Percentiles rank a stretch among this genome's conserved stretches.
These are phyloP conservation scores for Forsythia suspensa DNA, from an alignment of 257 asterid genomes.

Conservation along the genomic window DNA sequence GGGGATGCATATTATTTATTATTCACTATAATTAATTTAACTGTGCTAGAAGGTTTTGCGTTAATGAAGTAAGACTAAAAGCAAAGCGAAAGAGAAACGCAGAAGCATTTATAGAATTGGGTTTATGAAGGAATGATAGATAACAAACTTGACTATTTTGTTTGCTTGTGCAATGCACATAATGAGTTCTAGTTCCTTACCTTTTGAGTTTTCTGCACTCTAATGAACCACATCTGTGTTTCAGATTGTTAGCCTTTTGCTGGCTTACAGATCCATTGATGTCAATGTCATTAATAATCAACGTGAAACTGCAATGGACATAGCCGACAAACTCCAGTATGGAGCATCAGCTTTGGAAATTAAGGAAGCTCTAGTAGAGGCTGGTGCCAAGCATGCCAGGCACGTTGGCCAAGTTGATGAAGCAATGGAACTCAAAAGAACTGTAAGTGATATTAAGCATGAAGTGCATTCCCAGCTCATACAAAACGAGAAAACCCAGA, in stretches of 20 bases:
- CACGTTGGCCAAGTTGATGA: slow-evolving; percentile 63
- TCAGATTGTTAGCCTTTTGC: slow-evolving; percentile 75
- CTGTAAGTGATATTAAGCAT: slow-evolving; percentile 93
- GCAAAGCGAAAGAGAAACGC: background rate
- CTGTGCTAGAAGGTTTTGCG: background rate
- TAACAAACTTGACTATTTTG: background rate
- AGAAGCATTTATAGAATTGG: background rate
- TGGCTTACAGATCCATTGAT: slow-evolving; percentile 55
- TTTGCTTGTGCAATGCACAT: background rate
- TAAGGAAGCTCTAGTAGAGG: slow-evolving; percentile 65
- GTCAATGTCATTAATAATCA: slow-evolving; percentile 75
- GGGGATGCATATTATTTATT: background rate
- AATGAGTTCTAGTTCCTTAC: background rate
- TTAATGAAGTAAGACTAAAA: background rate
- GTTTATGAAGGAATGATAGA: background rate
- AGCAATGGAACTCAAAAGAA: slow-evolving; percentile 81
- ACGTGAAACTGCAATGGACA: slow-evolving; percentile 91
- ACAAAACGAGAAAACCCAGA: slow-evolving; percentile 85
- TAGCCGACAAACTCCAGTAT: slow-evolving; percentile 88
- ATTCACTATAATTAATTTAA: background rate
- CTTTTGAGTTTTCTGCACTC: background rate
- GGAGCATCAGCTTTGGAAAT: slow-evolving; percentile 70
- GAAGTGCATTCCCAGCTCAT: slow-evolving; percentile 92
- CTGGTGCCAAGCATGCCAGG: slow-evolving; percentile 86
- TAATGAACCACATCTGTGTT: slow-evolving; percentile 21